Base-by-base conservation (phyloP, 805 yeast species). In the Pichia ethanolica region DNA sequence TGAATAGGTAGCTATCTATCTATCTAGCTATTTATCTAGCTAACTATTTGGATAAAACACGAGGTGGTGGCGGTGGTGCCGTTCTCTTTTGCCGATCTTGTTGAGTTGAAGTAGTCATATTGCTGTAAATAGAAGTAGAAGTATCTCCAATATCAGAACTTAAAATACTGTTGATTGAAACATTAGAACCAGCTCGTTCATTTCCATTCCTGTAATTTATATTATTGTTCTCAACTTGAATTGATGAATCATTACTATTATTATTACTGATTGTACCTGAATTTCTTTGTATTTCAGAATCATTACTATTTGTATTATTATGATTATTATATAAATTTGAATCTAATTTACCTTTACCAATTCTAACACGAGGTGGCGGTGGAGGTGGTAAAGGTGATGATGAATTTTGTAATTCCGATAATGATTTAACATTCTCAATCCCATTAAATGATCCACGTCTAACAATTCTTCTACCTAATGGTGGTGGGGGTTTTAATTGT, bases 21-120 rank as follows among this genome's bases (percentile, higher is more conserved):
- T 20, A 20, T n/a, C 20, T 20, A 2, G 20, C 20, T 20, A 20
- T 2, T 20, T 20, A 20, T 2, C 20, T 20, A 20, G 2, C 20
- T 20, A 20, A 2, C 20, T 20, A 20, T 20, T 20, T 20, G 20
- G 20, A 20, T 20, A 20, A 20, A 20, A 20, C 20, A 20, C 3
- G 20, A 20, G 48, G 34, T 1, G 49, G 49, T 30, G 47, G 49
- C 12, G 47, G 47, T 14, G 47, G 48, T 2, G 48, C 40, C 12
- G 48, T 39, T 10, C 28, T 30, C 45, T 35, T 14, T 27, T 28
- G 33, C 12, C 34, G 45, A 33, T 13, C 36, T 27, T 25, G 33
- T 20, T 20, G 20, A 20, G 20, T 20, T 20, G 30, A 13, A 26
- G 34, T 26, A 34, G 26, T 7, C 34, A 32, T 32, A 33, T 11